Evolutionary conservation across 75 land plant genomes (phyloP).

Genomic region (Gnetum montanum): DNA sequence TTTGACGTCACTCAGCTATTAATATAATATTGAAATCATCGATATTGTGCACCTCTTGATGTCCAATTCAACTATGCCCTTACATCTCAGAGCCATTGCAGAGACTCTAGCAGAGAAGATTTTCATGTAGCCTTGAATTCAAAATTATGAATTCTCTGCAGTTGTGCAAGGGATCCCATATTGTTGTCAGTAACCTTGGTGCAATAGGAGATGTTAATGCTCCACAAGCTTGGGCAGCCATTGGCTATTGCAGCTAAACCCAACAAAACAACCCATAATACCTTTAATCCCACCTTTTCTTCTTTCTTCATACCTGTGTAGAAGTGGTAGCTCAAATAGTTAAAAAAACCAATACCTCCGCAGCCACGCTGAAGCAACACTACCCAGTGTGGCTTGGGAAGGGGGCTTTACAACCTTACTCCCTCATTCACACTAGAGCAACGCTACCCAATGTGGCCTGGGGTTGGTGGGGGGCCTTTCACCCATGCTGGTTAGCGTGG

Average conservation of each 20-base stretch:
- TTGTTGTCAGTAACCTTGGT: conserved; percentile 53
- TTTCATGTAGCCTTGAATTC: conserved; percentile 62
- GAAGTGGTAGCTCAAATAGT: too few relatives aligned
- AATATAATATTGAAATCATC: conserved; percentile 61
- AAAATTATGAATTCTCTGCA: conserved; percentile 43
- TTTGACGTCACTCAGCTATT: conserved; percentile 51
- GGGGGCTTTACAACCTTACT: too few relatives aligned
- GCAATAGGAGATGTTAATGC: conserved; percentile 73
- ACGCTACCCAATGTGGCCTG: too few relatives aligned
- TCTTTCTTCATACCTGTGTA: too few relatives aligned
- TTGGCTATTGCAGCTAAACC: conserved; percentile 53
- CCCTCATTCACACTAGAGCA: too few relatives aligned
- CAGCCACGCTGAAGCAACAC: too few relatives aligned
- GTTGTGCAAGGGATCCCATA: conserved; percentile 39
- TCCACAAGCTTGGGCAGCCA: conserved; percentile 53
- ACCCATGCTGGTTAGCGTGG: too few relatives aligned
- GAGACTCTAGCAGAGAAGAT: conserved; percentile 64
- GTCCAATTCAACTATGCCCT: conserved; percentile 56
- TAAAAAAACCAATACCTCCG: too few relatives aligned
- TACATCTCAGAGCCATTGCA: conserved; percentile 61
- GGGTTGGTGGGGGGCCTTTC: too few relatives aligned
- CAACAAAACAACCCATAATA: conserved; percentile 46
- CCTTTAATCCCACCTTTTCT: too few relatives aligned
- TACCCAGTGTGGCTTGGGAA: too few relatives aligned
- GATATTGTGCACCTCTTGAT: conserved; percentile 69